Evolutionary conservation across 306 rosid genomes (phyloP).

Genomic region (Pyrus bretschneideri): DNA sequence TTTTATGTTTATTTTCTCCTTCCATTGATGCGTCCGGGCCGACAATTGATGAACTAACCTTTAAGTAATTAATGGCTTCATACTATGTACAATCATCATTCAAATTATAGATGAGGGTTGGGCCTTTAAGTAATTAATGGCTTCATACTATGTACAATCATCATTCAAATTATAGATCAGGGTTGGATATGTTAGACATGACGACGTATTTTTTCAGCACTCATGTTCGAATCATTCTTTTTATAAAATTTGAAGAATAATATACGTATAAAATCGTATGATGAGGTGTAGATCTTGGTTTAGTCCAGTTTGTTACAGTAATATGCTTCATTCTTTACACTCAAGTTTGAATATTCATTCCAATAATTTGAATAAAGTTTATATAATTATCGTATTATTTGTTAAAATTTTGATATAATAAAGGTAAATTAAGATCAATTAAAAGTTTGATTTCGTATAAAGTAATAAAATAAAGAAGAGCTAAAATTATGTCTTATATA

Average conservation of each 20-base stretch:
- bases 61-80: not conserved
- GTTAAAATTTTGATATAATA: not conserved
- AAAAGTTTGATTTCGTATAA: too few species aligned
- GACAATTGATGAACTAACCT: constrained; percentile 13
- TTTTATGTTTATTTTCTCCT: not conserved
- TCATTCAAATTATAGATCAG: not conserved
- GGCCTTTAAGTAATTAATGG: not conserved
- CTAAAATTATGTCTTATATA: too few species aligned
- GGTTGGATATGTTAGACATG: not conserved
- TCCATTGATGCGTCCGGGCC: constrained; percentile 9
- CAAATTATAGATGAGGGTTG: too few species aligned
- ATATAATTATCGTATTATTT: too few species aligned
- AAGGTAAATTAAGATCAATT: not conserved
- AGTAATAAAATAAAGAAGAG: not conserved
- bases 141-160: not conserved
- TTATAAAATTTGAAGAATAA: too few species aligned
- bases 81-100: not conserved
- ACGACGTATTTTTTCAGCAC: too few species aligned
- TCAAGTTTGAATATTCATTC: too few species aligned
- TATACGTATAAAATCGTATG: too few species aligned
- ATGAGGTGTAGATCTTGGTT: too few species aligned
- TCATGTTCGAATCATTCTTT: not conserved
- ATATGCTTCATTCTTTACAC: not conserved
- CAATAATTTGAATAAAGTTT: too few species aligned
- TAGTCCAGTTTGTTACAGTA: too few species aligned